Conservation (phyloP, 495 filamentous ascomycete species). For the Aspergillus haitiensis region DNA sequence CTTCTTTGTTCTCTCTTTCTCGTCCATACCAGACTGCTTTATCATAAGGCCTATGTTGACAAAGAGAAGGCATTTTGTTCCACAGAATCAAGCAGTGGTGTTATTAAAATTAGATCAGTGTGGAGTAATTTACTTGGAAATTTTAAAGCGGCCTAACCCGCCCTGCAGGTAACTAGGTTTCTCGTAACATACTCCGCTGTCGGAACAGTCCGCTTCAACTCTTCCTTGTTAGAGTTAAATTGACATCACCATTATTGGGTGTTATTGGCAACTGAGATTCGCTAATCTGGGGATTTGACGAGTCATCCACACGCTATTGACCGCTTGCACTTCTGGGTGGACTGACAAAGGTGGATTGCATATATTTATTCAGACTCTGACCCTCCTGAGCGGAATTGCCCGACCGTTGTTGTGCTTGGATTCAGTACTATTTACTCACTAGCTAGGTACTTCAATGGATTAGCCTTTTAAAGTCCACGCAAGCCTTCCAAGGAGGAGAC, state of each 20-base stretch:
- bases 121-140: no score
- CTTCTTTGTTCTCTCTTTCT: no score
- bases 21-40: no score
- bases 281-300: neutral
- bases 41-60: no score
- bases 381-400: neutral
- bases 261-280: neutral
- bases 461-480: no score
- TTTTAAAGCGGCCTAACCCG: no score
- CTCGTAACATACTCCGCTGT: neutral
- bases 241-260: neutral
- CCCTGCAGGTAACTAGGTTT: neutral
- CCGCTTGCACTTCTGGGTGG: conserved; percentile 1
- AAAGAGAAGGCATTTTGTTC: no score
- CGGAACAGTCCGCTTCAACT: conserved; percentile 14
- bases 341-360: neutral
- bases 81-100: no score
- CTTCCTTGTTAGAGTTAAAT: conserved; percentile 6
- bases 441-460: no score
- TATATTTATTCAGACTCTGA: neutral
- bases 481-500: no score
- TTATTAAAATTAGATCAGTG: no score
- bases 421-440: neutral
- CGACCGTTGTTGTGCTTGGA: neutral
- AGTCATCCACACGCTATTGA: neutral